Conservation (phyloP, 2,329 filamentous ascomycete species). For the Xylaria sp. region DNA sequence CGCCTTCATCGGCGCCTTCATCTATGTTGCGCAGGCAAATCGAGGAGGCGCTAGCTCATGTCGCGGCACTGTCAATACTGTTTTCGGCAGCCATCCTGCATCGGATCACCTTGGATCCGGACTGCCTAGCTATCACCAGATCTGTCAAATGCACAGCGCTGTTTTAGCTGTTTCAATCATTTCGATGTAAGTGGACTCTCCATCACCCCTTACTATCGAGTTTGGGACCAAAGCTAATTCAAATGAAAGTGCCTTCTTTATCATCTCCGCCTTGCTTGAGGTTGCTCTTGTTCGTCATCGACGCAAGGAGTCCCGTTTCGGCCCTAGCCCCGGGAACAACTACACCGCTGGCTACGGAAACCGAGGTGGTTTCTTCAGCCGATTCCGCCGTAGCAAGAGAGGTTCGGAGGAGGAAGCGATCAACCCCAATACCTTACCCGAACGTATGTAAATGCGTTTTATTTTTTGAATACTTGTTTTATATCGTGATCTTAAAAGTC, state of each 20-base stretch:
- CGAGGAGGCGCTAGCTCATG: constrained; percentile 76
- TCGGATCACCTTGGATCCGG: constrained; percentile 59
- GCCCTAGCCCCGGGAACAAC: constrained; percentile 56
- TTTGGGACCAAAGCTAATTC: constrained; percentile 9
- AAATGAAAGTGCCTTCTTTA: constrained; percentile 73
- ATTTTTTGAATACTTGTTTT: neutral
- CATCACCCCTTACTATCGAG: neutral
- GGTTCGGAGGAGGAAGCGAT: constrained; percentile 33
- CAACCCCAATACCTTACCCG: constrained; percentile 52
- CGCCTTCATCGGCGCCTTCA: constrained; percentile 79
- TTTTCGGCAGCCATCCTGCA: constrained; percentile 73
- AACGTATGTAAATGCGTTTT: constrained; percentile 41
- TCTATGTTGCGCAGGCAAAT: constrained; percentile 83
- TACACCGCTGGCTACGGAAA: constrained; percentile 54
- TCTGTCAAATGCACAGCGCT: constrained; percentile 81
- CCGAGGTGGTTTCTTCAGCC: constrained; percentile 49
- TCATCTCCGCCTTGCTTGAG: constrained; percentile 77
- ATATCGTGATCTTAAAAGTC: neutral
- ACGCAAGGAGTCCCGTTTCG: constrained; percentile 61
- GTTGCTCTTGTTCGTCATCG: constrained; percentile 75
- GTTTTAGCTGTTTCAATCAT: constrained; percentile 82
- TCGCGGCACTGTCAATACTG: constrained; percentile 68
- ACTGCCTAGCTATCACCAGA: constrained; percentile 61
- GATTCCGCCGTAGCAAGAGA: constrained; percentile 46
- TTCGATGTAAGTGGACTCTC: constrained; percentile 67